Conservation (phyloP, 768 basidiomycete genomes). For the Collybiopsis confluens region DNA sequence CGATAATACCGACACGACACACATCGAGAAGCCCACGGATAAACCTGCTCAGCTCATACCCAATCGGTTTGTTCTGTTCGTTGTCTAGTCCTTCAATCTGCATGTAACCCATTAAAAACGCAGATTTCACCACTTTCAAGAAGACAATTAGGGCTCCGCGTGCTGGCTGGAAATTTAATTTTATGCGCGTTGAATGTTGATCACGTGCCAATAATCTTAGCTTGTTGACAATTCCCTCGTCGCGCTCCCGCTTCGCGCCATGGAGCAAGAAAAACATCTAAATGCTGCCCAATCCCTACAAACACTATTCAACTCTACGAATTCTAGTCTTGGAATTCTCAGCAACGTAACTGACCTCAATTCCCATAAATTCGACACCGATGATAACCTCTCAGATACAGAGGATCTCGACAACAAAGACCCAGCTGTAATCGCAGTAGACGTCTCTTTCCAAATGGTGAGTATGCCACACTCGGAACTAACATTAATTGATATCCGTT, state of each 20-base stretch:
- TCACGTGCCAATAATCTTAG: too few relatives aligned
- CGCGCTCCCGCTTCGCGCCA: background rate
- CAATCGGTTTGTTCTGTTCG: too few relatives aligned
- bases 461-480: slow-evolving; percentile 17
- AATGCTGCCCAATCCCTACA: slow-evolving; percentile 27
- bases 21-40: too few relatives aligned
- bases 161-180: too few relatives aligned
- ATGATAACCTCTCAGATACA: slow-evolving; percentile 32
- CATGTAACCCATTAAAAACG: too few relatives aligned
- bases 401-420: slow-evolving; percentile 38
- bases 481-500: background rate
- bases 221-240: too few relatives aligned
- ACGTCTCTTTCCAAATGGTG: slow-evolving; percentile 60
- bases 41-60: too few relatives aligned
- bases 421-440: slow-evolving; percentile 51
- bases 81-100: too few relatives aligned
- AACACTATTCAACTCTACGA: slow-evolving; percentile 23
- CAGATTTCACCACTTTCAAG: too few relatives aligned
- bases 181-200: too few relatives aligned
- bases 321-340: slow-evolving; percentile 32
- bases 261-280: slow-evolving; percentile 22
- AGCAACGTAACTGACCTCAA: slow-evolving; percentile 33
- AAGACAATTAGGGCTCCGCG: too few relatives aligned
- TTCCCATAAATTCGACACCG: slow-evolving; percentile 25
- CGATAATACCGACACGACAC: too few relatives aligned